These are phyloP conservation scores for Rehmannia glutinosa DNA, from an alignment of 257 asterid species.

Conservation along the genomic window DNA sequence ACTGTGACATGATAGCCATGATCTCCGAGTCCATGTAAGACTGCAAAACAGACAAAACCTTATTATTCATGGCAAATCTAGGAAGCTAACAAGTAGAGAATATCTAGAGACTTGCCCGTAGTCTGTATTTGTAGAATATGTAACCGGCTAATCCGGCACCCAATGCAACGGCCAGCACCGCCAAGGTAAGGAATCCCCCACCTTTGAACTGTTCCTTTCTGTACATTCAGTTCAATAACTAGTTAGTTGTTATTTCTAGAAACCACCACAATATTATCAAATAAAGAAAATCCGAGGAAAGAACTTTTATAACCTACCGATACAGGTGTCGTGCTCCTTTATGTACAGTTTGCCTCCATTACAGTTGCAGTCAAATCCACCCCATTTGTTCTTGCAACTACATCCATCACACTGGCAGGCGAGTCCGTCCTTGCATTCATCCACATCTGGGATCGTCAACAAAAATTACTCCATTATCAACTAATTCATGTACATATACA, in stretches of 20 bases:
- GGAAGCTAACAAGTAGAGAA: neutral
- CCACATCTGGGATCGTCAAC: too few relatives aligned
- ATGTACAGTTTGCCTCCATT: slow-evolving; percentile 65
- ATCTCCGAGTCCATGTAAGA: slow-evolving; percentile 97
- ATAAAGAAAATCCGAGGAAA: too few relatives aligned
- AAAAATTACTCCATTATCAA: too few relatives aligned
- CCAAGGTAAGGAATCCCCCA: slow-evolving; percentile 48
- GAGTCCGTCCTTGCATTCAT: slow-evolving; percentile 71
- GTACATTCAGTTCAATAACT: slow-evolving; percentile 12
- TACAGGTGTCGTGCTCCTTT: slow-evolving; percentile 77
- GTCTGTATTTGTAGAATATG: slow-evolving; percentile 87
- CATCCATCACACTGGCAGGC: slow-evolving; percentile 87
- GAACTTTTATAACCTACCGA: slow-evolving; percentile 39
- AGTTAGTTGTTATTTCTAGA: neutral
- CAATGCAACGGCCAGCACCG: slow-evolving; percentile 51
- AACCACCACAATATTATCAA: too few relatives aligned
- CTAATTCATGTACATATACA: neutral
- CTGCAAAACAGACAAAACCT: slow-evolving; percentile 28
- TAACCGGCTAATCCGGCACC: slow-evolving; percentile 63
- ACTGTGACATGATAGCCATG: slow-evolving; percentile 97
- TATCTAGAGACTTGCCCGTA: slow-evolving; percentile 46
- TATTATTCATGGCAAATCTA: too few relatives aligned
- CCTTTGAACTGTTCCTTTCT: slow-evolving; percentile 63
- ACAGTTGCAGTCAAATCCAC: slow-evolving; percentile 75
- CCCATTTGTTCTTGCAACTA: slow-evolving; percentile 77